These are phyloP conservation scores for Cephalotrichum gorgonifer DNA, from an alignment of 2,329 filamentous ascomycete genomes.

Conservation along the genomic window DNA sequence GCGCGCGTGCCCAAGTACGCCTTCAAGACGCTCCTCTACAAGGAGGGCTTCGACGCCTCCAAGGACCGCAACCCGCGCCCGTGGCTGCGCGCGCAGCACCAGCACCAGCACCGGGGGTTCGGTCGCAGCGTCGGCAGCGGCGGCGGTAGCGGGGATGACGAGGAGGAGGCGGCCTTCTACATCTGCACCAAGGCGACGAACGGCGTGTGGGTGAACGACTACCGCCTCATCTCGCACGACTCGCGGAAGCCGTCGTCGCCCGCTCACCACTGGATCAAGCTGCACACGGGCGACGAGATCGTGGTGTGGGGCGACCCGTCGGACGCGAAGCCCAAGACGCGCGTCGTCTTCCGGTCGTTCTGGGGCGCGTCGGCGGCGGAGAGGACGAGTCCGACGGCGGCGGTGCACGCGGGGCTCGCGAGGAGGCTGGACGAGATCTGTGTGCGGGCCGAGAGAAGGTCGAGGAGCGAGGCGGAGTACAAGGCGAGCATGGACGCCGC, in stretches of 20 bases:
- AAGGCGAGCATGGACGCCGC: slow-evolving; percentile 31
- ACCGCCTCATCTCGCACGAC: slow-evolving; percentile 48
- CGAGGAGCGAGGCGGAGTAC: slow-evolving; percentile 28
- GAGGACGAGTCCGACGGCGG: slow-evolving; percentile 8
- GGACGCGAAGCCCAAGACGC: slow-evolving; percentile 27
- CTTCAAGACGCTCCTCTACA: slow-evolving; percentile 68
- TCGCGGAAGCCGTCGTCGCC: slow-evolving; percentile 41
- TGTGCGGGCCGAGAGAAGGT: slow-evolving; percentile 30
- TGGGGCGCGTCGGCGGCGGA: slow-evolving; percentile 42
- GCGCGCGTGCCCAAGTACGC: slow-evolving; percentile 71
- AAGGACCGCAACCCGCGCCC: slow-evolving; percentile 36
- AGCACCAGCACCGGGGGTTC: too few relatives aligned
- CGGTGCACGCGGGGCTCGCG: slow-evolving; percentile 22
- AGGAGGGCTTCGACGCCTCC: slow-evolving; percentile 52
- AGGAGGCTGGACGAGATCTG: slow-evolving; percentile 38
- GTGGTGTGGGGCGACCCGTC: slow-evolving; percentile 50
- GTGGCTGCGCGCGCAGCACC: slow-evolving; percentile 18
- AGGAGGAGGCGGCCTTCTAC: slow-evolving; percentile 55
- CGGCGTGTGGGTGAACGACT: slow-evolving; percentile 69
- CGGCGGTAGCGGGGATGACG: slow-evolving; percentile 19
- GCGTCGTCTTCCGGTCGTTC: slow-evolving; percentile 40
- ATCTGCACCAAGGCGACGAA: slow-evolving; percentile 70
- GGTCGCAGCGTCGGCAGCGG: too few relatives aligned
- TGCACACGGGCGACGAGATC: slow-evolving; percentile 70
- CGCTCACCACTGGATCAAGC: slow-evolving; percentile 52